phyloP scores from a whole-genome alignment of 805 yeast genomes.

The Candida ovalis region DNA sequence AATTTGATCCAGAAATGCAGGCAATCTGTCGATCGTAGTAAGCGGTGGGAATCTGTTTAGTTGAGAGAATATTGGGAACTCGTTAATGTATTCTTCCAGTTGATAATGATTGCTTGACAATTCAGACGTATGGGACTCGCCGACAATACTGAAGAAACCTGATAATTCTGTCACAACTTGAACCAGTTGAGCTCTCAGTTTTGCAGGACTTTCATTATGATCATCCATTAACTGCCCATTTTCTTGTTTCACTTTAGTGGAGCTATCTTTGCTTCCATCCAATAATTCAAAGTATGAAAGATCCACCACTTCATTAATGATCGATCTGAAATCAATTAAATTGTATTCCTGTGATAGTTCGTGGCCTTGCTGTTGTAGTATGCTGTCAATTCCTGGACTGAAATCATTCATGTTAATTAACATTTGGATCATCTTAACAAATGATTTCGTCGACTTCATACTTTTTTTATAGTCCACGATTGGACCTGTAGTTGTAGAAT shows the following conservation, averaged over 20 bases:
- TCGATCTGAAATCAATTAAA: constrained; percentile 1
- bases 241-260: too few species aligned
- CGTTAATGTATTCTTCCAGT: neutral
- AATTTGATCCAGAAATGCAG: neutral
- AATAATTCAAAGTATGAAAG: neutral
- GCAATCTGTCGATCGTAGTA: neutral
- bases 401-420: constrained; percentile 3
- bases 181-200: neutral
- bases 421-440: constrained; percentile 3
- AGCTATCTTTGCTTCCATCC: neutral
- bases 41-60: neutral
- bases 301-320: constrained; percentile 3
- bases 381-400: neutral
- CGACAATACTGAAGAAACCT: neutral
- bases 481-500: neutral
- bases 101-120: neutral
- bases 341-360: constrained; percentile 2
- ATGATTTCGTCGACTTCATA: neutral
- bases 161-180: neutral
- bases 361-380: neutral
- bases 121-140: neutral
- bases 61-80: neutral
- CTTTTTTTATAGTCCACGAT: constrained; percentile 1
- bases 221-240: too few species aligned
- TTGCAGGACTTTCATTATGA: neutral